Evolutionary conservation across 164 flowering plant species (phyloP), one percentile per base, ranked within the genome.

Genomic region (Magnolia changhungtana): DNA sequence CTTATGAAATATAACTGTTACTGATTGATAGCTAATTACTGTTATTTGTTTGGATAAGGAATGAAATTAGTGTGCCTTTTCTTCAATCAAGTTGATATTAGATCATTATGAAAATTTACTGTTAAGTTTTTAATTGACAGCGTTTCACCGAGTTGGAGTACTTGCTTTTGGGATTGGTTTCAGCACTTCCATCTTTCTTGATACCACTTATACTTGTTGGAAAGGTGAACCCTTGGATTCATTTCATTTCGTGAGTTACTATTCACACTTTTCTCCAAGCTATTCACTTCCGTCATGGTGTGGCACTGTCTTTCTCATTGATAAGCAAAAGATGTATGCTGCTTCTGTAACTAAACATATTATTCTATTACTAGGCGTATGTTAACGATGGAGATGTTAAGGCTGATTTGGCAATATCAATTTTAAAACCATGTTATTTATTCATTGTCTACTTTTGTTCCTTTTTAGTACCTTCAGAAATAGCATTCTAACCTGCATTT

Each of bases 111-210:
- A 13, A 13, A 31, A 1, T 51, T n/a, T 19, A 29, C 37, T 59
- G n/a, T 75, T 74, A 58, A 55, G 61, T 55, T 11, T 9, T 55
- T 75, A 0, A 71, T 77, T 79, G 77, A 68, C 94, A 95, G 99
- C 86, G 77, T 37, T 95, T 93, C 55, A 88, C 87, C 1, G 98
- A 95, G 74, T 82, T 88, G 90, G 98, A 92, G 85, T 95, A 95
- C 83, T 78, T 95, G 81, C 84, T 93, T 67, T 77, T 95, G 75
- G 98, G 90, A 67, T 74, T 93, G 84, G 83, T 92, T 69, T 91
- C 98, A 7, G 95, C 94, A 9, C 87, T 90, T 78, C 99, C 98
- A 66, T 82, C 98, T 76, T 89, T 93, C 80, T 63, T 89, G 75
- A 84, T 93, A 67, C 99, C 99, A 23, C 67, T 91, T 81, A 13